Conservation (phyloP, 306 rosid genomes). For the Astragalus glycyphyllos region DNA sequence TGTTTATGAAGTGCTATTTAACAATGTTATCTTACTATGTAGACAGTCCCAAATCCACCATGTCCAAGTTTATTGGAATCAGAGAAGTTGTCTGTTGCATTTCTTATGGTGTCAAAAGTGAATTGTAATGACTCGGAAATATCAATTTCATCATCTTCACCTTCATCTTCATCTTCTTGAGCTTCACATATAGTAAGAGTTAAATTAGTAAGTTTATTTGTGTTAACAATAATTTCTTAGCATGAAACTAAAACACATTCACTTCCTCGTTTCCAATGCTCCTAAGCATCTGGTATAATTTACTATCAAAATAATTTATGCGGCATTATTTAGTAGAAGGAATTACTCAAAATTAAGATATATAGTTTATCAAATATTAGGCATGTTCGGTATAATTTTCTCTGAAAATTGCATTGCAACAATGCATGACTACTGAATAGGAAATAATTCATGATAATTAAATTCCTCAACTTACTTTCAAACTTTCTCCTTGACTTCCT, state of each 20-base stretch:
- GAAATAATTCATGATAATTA: neutral
- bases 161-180: neutral
- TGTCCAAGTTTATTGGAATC: slow-evolving; percentile 42
- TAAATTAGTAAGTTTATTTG: neutral
- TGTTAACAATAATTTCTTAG: neutral
- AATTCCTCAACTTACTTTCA: slow-evolving; percentile 35
- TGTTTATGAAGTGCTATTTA: neutral
- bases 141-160: slow-evolving; percentile 24
- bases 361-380: too few relatives aligned
- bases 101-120: slow-evolving; percentile 35
- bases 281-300: too few relatives aligned
- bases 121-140: slow-evolving; percentile 28
- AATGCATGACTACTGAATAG: too few relatives aligned
- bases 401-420: neutral
- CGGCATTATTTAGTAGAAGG: neutral
- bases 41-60: slow-evolving; percentile 50
- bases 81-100: slow-evolving; percentile 42
- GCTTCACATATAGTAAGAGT: neutral
- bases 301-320: neutral
- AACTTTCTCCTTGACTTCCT: slow-evolving; percentile 18
- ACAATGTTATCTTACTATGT: slow-evolving; percentile 24
- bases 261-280: too few relatives aligned
- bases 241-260: neutral
- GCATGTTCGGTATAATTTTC: neutral
- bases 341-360: neutral